Conservation (phyloP, 352 stramenopile genomes). For the Vaucheria bursata region DNA sequence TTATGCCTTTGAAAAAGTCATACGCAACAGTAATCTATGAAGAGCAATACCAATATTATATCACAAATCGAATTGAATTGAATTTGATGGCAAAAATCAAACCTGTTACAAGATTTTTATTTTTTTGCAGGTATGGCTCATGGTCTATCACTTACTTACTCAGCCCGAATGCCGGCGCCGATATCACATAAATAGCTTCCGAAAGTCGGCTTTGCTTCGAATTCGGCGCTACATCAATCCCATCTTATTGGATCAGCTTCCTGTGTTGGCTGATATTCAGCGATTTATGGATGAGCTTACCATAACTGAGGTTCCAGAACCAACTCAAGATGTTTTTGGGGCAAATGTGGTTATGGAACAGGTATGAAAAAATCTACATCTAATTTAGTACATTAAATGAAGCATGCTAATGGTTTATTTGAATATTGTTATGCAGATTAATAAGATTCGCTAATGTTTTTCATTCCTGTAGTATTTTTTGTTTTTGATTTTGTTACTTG, state of each 20-base stretch:
- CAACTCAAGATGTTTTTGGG: slow-evolving; percentile 10
- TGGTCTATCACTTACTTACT: slow-evolving; percentile 83
- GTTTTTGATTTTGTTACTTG: slow-evolving; percentile 77
- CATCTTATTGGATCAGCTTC: slow-evolving; percentile 83
- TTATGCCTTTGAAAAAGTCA: no score
- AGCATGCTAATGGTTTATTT: neutral
- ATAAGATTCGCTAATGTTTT: neutral
- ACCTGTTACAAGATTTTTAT: no score
- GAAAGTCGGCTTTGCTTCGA: slow-evolving; percentile 80
- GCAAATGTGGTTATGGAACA: slow-evolving; percentile 35
- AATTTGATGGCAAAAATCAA: no score
- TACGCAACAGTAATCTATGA: no score
- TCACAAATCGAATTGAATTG: no score
- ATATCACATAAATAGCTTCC: slow-evolving; percentile 85
- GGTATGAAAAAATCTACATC: neutral
- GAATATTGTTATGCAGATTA: no score
- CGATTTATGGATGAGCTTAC: slow-evolving; percentile 85
- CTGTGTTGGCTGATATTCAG: slow-evolving; percentile 79
- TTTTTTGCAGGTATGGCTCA: slow-evolving; percentile 69
- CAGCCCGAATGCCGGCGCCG: slow-evolving; percentile 77
- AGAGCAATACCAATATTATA: no score
- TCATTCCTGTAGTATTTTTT: neutral
- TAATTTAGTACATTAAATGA: neutral
- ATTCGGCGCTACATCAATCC: slow-evolving; percentile 89
- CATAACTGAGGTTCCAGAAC: slow-evolving; percentile 70